A percentile compares a stretch with the other conserved stretches of the same genome.
phyloP scores from a whole-genome alignment of 257 asterid genomes.

The Solanum verrucosum region DNA sequence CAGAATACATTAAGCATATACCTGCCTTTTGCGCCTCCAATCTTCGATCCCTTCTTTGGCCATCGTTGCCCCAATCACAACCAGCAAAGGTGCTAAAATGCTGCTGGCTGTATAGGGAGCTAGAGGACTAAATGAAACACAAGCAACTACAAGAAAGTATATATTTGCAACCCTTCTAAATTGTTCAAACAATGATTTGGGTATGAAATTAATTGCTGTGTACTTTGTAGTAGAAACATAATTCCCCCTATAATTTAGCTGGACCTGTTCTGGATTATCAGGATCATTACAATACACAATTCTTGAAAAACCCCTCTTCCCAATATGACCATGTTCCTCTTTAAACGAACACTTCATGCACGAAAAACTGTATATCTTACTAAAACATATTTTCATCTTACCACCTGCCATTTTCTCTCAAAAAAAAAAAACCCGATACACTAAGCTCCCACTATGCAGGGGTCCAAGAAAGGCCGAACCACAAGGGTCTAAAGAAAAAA shows the following conservation, averaged over 20 bases:
- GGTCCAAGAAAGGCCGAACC: neutral
- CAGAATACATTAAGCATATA: neutral
- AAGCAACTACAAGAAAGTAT: constrained; percentile 83
- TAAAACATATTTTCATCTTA: constrained; percentile 29
- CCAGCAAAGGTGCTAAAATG: constrained; percentile 61
- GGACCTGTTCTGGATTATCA: constrained; percentile 51
- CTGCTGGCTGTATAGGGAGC: constrained; percentile 81
- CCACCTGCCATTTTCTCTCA: constrained; percentile 34
- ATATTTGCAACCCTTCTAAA: constrained; percentile 96
- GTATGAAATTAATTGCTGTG: constrained; percentile 63
- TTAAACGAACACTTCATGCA: constrained; percentile 40
- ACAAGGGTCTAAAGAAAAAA: neutral
- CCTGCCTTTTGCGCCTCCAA: constrained; percentile 94
- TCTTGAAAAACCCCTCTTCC: constrained; percentile 79
- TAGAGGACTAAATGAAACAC: constrained; percentile 71
- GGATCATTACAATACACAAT: constrained; percentile 82
- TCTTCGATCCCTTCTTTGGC: constrained; percentile 89
- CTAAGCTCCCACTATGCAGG: neutral
- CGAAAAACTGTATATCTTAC: constrained; percentile 63
- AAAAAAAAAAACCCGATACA: neutral
- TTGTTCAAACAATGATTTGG: constrained; percentile 93
- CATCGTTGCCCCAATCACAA: constrained; percentile 92
- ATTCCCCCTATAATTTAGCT: constrained; percentile 49
- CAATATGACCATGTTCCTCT: constrained; percentile 68
- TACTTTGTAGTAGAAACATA: constrained; percentile 91